A percentile compares a stretch with the other conserved stretches of the same genome.
These are phyloP conservation scores for Collariella sp. DNA, from an alignment of 495 filamentous ascomycete species.

Conservation along the genomic window DNA sequence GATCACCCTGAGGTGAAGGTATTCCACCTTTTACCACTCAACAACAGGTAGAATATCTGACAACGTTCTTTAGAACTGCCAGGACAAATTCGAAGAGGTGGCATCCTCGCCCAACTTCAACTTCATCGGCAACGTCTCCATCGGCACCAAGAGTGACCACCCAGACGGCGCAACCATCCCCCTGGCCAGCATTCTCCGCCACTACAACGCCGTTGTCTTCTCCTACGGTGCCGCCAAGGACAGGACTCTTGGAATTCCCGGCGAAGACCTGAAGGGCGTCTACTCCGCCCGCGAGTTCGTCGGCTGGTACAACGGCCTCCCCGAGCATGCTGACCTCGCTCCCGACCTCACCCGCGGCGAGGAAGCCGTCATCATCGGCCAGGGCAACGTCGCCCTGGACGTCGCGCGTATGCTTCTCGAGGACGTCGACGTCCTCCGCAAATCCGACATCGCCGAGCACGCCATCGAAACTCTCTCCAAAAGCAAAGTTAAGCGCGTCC, in stretches of 20 bases:
- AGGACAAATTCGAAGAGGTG: slow-evolving; percentile 85
- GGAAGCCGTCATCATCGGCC: slow-evolving; percentile 80
- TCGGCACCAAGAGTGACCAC: slow-evolving; percentile 50
- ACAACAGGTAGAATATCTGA: too few relatives aligned
- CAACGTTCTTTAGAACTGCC: slow-evolving; percentile 60
- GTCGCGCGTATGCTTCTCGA: slow-evolving; percentile 81
- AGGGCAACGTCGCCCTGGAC: slow-evolving; percentile 93
- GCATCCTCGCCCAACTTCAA: slow-evolving; percentile 73
- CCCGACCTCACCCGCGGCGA: slow-evolving; percentile 73
- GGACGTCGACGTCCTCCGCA: slow-evolving; percentile 58
- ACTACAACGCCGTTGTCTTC: slow-evolving; percentile 90
- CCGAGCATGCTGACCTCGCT: slow-evolving; percentile 66
- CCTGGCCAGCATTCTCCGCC: slow-evolving; percentile 56
- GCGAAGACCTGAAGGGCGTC: slow-evolving; percentile 67
- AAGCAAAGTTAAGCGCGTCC: slow-evolving; percentile 71
- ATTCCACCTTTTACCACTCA: slow-evolving; percentile 14
- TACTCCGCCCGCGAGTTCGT: slow-evolving; percentile 91
- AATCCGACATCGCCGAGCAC: slow-evolving; percentile 80
- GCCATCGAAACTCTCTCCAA: slow-evolving; percentile 64
- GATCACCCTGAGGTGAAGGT: slow-evolving; percentile 99
- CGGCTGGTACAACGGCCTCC: slow-evolving; percentile 96
- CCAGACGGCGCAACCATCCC: slow-evolving; percentile 50
- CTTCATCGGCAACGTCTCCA: slow-evolving; percentile 80
- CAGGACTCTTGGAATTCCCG: slow-evolving; percentile 64
- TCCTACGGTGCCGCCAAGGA: slow-evolving; percentile 88